These are phyloP conservation scores for Penicillium alfredii DNA, from an alignment of 495 filamentous ascomycete genomes.

Conservation along the genomic window DNA sequence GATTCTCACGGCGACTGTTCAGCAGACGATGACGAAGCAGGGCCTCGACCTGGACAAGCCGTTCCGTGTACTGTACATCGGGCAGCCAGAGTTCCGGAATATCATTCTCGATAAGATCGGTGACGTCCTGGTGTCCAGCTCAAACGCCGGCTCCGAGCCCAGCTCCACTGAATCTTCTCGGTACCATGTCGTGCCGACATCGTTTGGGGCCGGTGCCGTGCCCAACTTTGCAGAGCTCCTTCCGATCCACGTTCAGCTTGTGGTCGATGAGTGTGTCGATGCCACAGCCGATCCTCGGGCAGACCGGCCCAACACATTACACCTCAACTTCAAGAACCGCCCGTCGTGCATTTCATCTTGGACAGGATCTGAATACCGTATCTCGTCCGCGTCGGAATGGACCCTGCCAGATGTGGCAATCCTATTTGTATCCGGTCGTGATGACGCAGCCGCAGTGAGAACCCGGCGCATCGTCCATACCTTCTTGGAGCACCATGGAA, in stretches of 20 bases:
- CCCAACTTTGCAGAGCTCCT: slow-evolving; percentile 63
- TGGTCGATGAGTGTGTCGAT: slow-evolving; percentile 63
- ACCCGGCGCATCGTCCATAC: slow-evolving; percentile 50
- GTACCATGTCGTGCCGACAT: slow-evolving; percentile 71
- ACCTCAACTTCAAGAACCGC: slow-evolving; percentile 54
- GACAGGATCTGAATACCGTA: slow-evolving; percentile 42
- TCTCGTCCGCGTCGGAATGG: slow-evolving; percentile 49
- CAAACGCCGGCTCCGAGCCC: slow-evolving; percentile 32
- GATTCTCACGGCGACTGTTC: slow-evolving; percentile 50
- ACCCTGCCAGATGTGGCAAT: slow-evolving; percentile 66
- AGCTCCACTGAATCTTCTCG: slow-evolving; percentile 51
- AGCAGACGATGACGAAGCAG: slow-evolving; percentile 66
- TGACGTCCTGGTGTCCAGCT: slow-evolving; percentile 53
- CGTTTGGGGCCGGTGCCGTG: slow-evolving; percentile 53
- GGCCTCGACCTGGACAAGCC: slow-evolving; percentile 58
- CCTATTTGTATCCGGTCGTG: slow-evolving; percentile 56
- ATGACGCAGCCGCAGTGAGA: slow-evolving; percentile 40
- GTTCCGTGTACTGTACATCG: slow-evolving; percentile 65
- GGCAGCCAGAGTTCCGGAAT: slow-evolving; percentile 54
- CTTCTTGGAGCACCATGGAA: slow-evolving; percentile 59
- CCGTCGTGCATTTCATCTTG: slow-evolving; percentile 41
- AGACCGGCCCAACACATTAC: slow-evolving; percentile 41
- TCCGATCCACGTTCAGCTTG: slow-evolving; percentile 68
- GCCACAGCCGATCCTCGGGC: slow-evolving; percentile 43
- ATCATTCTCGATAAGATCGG: slow-evolving; percentile 72